These are phyloP conservation scores for Stellera chamaejasme DNA, from an alignment of 345 rosid genomes.

Conservation along the genomic window DNA sequence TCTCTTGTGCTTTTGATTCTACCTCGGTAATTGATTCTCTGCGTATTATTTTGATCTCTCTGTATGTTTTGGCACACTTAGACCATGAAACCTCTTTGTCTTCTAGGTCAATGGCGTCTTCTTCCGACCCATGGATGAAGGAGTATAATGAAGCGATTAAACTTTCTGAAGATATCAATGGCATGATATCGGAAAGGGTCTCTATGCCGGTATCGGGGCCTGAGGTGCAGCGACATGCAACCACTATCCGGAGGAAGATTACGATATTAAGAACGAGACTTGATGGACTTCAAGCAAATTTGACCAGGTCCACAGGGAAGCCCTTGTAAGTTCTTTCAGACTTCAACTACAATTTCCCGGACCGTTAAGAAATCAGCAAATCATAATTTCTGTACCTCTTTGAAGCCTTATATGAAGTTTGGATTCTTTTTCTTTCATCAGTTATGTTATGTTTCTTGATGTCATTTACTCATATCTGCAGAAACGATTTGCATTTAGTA, in stretches of 20 bases:
- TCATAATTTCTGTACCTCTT: too few species aligned
- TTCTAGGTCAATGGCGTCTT: conserved; percentile 58
- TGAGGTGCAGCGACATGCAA: conserved; percentile 79
- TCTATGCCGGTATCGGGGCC: conserved; percentile 59
- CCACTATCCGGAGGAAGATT: conserved; percentile 82
- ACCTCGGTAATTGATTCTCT: too few species aligned
- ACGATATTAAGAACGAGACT: conserved; percentile 81
- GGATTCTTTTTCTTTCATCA: not conserved
- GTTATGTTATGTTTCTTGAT: too few species aligned
- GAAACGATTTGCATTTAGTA: not conserved
- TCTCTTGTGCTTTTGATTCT: too few species aligned
- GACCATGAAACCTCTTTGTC: not conserved
- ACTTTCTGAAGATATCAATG: conserved; percentile 68
- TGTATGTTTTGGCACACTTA: too few species aligned
- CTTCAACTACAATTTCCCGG: too few species aligned
- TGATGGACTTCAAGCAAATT: conserved; percentile 67
- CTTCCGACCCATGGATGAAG: conserved; percentile 75
- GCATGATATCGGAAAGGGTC: conserved; percentile 69
- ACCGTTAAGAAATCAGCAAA: too few species aligned
- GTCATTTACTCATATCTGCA: too few species aligned
- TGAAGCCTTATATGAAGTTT: not conserved
- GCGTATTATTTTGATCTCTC: too few species aligned
- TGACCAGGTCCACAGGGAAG: conserved; percentile 62
- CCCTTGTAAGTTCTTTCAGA: conserved; percentile 40
- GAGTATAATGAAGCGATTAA: conserved; percentile 76